Percentiles rank a stretch among this genome's conserved stretches.
Conservation (phyloP, 768 basidiomycete genomes). For the Mycena rosella region DNA sequence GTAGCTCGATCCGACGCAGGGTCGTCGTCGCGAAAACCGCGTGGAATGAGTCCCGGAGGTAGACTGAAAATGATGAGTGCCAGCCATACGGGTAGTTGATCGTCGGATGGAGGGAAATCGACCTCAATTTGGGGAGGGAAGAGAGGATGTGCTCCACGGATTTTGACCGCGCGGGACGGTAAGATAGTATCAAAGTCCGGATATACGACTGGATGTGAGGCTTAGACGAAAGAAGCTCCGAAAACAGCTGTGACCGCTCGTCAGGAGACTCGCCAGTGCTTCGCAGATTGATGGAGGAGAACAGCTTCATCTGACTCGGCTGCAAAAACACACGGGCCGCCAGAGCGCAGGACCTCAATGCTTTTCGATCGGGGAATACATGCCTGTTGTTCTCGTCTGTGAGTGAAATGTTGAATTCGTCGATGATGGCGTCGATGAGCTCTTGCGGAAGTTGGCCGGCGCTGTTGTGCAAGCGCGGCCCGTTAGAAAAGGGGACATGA, state of each 20-base stretch:
- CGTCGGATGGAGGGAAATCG: background rate
- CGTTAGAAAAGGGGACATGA: too few species aligned
- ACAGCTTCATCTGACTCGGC: conserved; percentile 7
- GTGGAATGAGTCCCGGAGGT: background rate
- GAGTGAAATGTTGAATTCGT: background rate
- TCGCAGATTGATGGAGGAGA: background rate
- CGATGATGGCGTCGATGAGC: conserved; percentile 20
- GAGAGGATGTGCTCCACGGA: conserved; percentile 6
- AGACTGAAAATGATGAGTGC: background rate
- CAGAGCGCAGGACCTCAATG: conserved; percentile 7
- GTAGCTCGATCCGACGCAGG: background rate
- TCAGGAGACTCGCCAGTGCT: background rate
- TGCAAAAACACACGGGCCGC: conserved; percentile 6
- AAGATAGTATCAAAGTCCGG: background rate
- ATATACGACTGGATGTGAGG: conserved; percentile 2
- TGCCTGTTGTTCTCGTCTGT: background rate
- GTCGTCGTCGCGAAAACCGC: background rate
- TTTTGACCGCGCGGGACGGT: background rate
- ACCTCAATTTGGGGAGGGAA: background rate
- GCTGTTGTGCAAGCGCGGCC: too few species aligned
- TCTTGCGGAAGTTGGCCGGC: conserved; percentile 12
- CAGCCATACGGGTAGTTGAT: background rate
- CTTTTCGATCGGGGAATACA: background rate
- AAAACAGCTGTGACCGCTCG: background rate
- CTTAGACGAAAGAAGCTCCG: background rate